phyloP scores from a whole-genome alignment of 305 asterid species.

The Rubia tinctorum region DNA sequence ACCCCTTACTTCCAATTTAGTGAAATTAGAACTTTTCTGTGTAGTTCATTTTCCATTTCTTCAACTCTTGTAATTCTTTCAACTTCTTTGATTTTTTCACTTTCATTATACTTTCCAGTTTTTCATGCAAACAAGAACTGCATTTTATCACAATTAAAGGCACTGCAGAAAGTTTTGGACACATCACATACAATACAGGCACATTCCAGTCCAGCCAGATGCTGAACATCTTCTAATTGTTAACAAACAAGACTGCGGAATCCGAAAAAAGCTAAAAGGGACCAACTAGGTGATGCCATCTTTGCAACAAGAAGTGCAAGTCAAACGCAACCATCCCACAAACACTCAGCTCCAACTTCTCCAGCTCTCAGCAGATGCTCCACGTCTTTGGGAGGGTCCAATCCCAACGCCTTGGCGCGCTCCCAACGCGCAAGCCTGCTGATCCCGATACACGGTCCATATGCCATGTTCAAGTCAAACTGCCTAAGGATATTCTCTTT shows the following conservation, averaged over 20 bases:
- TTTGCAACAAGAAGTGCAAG: background rate
- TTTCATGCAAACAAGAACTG: too few species aligned
- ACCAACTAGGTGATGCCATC: background rate
- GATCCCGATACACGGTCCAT: conserved; percentile 91
- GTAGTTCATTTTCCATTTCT: too few species aligned
- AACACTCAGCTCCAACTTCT: conserved; percentile 41
- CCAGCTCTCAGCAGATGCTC: conserved; percentile 41
- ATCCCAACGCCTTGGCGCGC: conserved; percentile 62
- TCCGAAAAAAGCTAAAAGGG: background rate
- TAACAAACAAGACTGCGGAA: background rate
- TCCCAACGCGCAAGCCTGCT: conserved; percentile 74
- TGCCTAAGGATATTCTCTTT: conserved; percentile 66
- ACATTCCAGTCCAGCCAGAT: conserved; percentile 5
- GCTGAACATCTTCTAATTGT: conserved; percentile 3
- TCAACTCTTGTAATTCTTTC: too few species aligned
- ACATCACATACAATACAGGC: background rate
- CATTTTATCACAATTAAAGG: background rate
- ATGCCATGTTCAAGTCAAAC: conserved; percentile 80
- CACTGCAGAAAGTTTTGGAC: background rate
- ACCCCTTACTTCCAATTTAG: too few species aligned
- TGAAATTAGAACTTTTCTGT: too few species aligned
- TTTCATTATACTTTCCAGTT: too few species aligned
- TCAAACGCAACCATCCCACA: conserved; percentile 84
- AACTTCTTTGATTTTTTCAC: background rate
- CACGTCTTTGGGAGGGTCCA: conserved; percentile 62